Base-by-base conservation (phyloP, 2,329 filamentous ascomycete genomes). In the Nothophaeocryptopus gaeumannii region DNA sequence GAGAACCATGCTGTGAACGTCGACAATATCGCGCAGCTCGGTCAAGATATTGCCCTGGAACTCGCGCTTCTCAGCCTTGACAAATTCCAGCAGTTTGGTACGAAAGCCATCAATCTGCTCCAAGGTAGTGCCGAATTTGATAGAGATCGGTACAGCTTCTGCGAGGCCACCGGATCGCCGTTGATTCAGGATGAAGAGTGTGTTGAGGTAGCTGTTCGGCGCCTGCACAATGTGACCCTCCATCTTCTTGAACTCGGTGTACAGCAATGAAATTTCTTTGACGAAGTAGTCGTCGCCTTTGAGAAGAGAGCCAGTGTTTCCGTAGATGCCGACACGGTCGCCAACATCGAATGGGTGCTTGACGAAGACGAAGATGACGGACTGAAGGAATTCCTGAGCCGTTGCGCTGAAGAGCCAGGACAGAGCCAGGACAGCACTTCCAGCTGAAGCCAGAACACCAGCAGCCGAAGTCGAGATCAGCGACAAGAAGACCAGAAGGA, bases 241-340 rank as follows among this genome's bases (percentile, higher is more conserved):
- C 88, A 96, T 92, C 76, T 96, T 96, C 78, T 96, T 96, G 76
- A 96, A 96, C 65, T 96, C 92, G 11, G 92, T 97, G 68, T 93
- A 97, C 12, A 96, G 78, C 1, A 97, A 78, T 1, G 89, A 87
- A 47, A 97, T 95, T 65, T 96, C 89, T 47, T 95, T 95, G 46
- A 97, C 91, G 58, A 95, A 96, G 71, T 96, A 97, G 63, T 96
- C 92, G 61, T 96, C 92, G 39, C 91, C 91, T 32, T 79, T 81
- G 64, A 89, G 78, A 12, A 78, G 68, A n/a, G 84, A 79, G 53
- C 92, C 92, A 0, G 89, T 89, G 62, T 90, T 95, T 46, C 91
- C 91, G 63, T 96, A 96, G 14, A 97, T 82, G 1, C 86, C 89
- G 5, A 97, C 89, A 62, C 92, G 85, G 67, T 97, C 92, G 46